Evolutionary conservation across 2,329 filamentous ascomycete genomes (phyloP), one percentile per base, ranked within the genome.

Genomic region (Sclerotinia glacialis): DNA sequence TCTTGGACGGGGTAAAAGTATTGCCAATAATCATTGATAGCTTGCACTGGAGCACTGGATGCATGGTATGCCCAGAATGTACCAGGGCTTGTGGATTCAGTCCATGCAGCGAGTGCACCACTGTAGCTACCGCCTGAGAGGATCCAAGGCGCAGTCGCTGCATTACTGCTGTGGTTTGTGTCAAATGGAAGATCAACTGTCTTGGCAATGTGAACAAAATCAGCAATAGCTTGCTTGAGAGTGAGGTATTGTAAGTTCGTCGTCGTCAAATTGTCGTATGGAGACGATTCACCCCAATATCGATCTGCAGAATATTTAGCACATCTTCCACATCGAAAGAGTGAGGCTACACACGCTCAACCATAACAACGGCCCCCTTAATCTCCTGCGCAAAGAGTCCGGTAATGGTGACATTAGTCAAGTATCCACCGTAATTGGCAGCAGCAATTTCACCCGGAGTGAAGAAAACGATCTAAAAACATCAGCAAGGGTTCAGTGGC

Each of bases 51-150:
- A 0, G 81, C 85, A 72, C 81, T 83, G 40, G 82, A 83, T 3
- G 84, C 78, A 74, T 85, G 83, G 69, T 86, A 86, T 1, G 84
- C 84, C 84, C 84, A 87, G 75, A 85, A 84, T 0, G 83, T 86
- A 8, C 82, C 85, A 0, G 84, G 83, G 1, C 79, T 76, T 2
- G 81, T 77, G 1, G 80, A 81, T 46, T 82, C 82, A 2, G 80
- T 83, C 84, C 84, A 86, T 0, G 83, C 84, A 2, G 83, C 74
- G 21, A 87, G 76, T 6, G 83, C 83, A 50, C 84, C 85, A 42
- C 80, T 80, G 73, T 87, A 87, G 0, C 82, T 85, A 37, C 83
- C 84, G 18, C 85, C 85, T 8, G 79, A 77, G 56, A 83, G 77
- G 6, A 87, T 79, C 85, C 85, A 87, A 2, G 85, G 85, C 5